Evolutionary conservation across 371 early-diverging fungal species (phyloP).

Genomic region (Apophysomyces ossiformis): DNA sequence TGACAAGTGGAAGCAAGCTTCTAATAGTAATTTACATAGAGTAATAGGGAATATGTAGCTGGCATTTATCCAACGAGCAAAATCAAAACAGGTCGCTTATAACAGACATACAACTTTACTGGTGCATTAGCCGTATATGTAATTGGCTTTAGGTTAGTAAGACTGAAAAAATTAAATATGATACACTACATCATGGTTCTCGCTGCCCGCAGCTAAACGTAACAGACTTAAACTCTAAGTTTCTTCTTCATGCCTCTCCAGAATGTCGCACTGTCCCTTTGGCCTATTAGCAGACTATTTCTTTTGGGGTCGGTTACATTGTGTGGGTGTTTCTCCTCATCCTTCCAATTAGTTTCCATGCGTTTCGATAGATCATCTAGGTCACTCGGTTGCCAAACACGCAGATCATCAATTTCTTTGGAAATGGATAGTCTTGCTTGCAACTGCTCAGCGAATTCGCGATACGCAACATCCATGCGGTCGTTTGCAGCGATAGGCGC

Average conservation of each 20-base stretch:
- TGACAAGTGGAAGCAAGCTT: too few species aligned
- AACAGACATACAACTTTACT: too few species aligned
- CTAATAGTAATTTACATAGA: too few species aligned
- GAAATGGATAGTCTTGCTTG: conserved; percentile 28
- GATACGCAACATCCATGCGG: conserved; percentile 21
- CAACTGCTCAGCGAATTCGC: conserved; percentile 32
- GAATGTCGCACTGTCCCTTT: conserved; percentile 24
- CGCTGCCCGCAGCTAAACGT: conserved; percentile 5
- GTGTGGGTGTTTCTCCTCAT: conserved; percentile 12
- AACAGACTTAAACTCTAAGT: conserved; percentile 23
- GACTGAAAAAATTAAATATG: neutral
- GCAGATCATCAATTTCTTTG: conserved; percentile 31
- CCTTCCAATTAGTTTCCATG: conserved; percentile 14
- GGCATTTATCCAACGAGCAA: too few species aligned
- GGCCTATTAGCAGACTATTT: neutral
- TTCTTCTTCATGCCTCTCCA: conserved; percentile 39
- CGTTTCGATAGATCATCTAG: conserved; percentile 23
- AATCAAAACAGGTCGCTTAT: too few species aligned
- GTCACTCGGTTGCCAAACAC: conserved; percentile 23
- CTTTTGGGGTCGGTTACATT: conserved; percentile 11
- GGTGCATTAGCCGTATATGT: too few species aligned
- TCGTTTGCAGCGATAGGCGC: conserved; percentile 11
- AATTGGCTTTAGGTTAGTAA: too few species aligned
- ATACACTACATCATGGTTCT: conserved; percentile 2
- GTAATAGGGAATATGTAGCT: too few species aligned